Conservation (phyloP, 75 land plant genomes). For the Picea sitchensis region DNA sequence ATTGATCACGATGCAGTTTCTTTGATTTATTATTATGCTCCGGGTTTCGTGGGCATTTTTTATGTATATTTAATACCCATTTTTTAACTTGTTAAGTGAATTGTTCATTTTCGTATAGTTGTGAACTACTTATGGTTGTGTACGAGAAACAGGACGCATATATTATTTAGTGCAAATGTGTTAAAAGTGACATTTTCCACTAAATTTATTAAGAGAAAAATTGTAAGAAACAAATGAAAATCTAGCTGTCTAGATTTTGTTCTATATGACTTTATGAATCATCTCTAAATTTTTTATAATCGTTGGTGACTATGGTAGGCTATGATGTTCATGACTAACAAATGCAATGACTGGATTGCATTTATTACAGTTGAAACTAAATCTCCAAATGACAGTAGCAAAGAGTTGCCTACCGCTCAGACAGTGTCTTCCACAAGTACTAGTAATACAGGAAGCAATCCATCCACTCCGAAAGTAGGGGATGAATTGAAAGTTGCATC, state of each 20-base stretch:
- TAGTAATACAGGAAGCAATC: conserved; percentile 42
- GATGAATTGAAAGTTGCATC: conserved; percentile 56
- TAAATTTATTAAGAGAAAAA: too few relatives aligned
- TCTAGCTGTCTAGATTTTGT: too few relatives aligned
- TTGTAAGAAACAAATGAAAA: too few relatives aligned
- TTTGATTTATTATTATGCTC: not conserved
- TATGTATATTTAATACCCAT: not conserved
- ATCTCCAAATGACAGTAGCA: conserved; percentile 41
- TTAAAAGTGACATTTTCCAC: too few relatives aligned
- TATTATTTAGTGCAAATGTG: too few relatives aligned
- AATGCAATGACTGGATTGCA: too few relatives aligned
- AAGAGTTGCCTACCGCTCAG: conserved; percentile 33
- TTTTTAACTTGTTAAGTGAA: not conserved
- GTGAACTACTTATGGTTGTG: too few relatives aligned
- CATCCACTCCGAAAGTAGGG: conserved; percentile 38
- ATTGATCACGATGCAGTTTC: not conserved
- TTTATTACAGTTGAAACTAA: conserved; percentile 25
- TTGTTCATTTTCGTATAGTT: not conserved
- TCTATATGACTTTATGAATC: too few relatives aligned
- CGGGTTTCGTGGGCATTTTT: not conserved
- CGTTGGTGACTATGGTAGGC: too few relatives aligned
- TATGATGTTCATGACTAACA: not conserved
- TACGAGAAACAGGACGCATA: too few relatives aligned
- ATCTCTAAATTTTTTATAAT: too few relatives aligned
- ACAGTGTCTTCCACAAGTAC: conserved; percentile 38